Percentiles rank a stretch among this genome's conserved stretches.
phyloP scores from a whole-genome alignment of 1,139 yeast genomes.

The Hemisphaericaspora xylanilytica region DNA sequence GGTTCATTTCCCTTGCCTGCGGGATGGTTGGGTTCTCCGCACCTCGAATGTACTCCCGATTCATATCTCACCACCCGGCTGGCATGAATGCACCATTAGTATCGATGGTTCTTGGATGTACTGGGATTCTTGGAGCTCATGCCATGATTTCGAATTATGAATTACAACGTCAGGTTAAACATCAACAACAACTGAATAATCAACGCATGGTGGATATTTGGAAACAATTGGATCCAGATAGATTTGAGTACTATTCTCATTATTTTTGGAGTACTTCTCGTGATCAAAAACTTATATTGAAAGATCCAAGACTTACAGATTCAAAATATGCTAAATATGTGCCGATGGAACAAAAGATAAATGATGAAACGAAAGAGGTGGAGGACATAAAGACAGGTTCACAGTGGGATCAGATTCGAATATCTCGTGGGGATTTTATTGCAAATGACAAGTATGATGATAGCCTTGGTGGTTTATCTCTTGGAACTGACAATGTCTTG shows the following conservation, averaged over 20 bases:
- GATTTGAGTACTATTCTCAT: slow-evolving; percentile 33
- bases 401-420: too few relatives aligned
- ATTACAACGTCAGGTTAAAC: too few relatives aligned
- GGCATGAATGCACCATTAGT: not conserved
- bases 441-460: too few relatives aligned
- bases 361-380: not conserved
- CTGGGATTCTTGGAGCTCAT: not conserved
- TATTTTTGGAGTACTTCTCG: slow-evolving; percentile 34
- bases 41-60: not conserved
- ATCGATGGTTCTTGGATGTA: not conserved
- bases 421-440: too few relatives aligned
- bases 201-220: slow-evolving; percentile 24
- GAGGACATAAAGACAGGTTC: not conserved
- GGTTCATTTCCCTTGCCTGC: not conserved
- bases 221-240: slow-evolving; percentile 40
- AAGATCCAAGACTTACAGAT: slow-evolving; percentile 36
- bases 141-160: not conserved
- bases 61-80: not conserved
- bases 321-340: slow-evolving; percentile 14
- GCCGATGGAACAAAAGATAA: not conserved
- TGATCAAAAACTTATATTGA: slow-evolving; percentile 34
- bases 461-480: too few relatives aligned
- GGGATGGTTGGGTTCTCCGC: not conserved
- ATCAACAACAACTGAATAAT: too few relatives aligned
- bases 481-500: too few relatives aligned